Evolutionary conservation across 2,329 filamentous ascomycete species (phyloP).

Genomic region (Cadophora luteo-olivacea): DNA sequence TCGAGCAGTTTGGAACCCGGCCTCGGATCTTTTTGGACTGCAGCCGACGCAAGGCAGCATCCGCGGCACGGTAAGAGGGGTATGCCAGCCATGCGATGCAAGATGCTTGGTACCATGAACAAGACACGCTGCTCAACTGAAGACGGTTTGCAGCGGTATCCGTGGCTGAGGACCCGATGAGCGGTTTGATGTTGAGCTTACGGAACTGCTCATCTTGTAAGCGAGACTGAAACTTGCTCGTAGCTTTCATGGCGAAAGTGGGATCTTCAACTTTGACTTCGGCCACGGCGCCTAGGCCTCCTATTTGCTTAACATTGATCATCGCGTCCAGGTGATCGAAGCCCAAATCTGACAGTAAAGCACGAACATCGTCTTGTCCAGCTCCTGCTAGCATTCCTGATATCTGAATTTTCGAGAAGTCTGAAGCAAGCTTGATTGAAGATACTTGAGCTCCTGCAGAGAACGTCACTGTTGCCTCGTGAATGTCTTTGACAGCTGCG

Average conservation of each 20-base stretch:
- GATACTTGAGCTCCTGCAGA: slow-evolving; percentile 18
- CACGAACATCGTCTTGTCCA: background rate
- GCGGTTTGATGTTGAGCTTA: background rate
- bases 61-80: slow-evolving; percentile 1
- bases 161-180: background rate
- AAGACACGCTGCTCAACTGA: slow-evolving; percentile 25
- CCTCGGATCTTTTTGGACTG: background rate
- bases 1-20: slow-evolving; percentile 5
- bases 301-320: slow-evolving; percentile 21
- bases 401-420: slow-evolving; percentile 27
- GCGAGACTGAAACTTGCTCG: background rate
- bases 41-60: background rate
- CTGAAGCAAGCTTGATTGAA: slow-evolving; percentile 22
- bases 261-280: slow-evolving; percentile 26
- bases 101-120: slow-evolving; percentile 26
- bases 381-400: slow-evolving; percentile 9
- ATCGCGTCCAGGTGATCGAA: background rate
- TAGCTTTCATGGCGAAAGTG: slow-evolving; percentile 14
- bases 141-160: slow-evolving; percentile 17
- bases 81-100: slow-evolving; percentile 20
- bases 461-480: slow-evolving; percentile 22
- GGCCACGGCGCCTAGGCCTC: slow-evolving; percentile 7
- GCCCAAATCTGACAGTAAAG: slow-evolving; percentile 3
- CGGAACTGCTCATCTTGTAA: background rate
- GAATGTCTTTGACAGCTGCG: background rate